A percentile compares a stretch with the other conserved stretches of the same genome.
phyloP scores from a whole-genome alignment of 352 stramenopile species.

The Pythium volutum region DNA sequence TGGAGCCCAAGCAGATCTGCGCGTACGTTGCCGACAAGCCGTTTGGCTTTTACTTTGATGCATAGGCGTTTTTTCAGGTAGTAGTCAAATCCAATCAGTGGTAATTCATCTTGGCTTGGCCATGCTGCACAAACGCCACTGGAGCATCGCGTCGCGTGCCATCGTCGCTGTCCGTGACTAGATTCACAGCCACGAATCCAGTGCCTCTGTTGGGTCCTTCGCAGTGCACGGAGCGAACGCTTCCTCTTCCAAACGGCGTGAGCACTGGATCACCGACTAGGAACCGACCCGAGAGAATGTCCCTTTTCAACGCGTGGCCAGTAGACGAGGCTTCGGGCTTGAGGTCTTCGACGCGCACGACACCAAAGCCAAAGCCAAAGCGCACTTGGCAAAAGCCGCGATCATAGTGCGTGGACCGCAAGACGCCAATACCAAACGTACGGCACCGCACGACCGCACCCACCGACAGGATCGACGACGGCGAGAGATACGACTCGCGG shows the following conservation, averaged over 20 bases:
- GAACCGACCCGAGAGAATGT: conserved; percentile 29
- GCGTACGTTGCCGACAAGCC: conserved; percentile 66
- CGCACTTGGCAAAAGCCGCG: conserved; percentile 56
- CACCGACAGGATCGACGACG: conserved; percentile 40
- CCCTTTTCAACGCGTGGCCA: conserved; percentile 18
- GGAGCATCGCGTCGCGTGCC: background rate
- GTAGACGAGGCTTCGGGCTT: conserved; percentile 35
- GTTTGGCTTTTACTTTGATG: conserved; percentile 57
- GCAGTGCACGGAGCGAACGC: conserved; percentile 2
- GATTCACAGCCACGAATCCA: conserved; percentile 7
- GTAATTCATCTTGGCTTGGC: conserved; percentile 17
- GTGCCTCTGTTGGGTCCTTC: background rate
- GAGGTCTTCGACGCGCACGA: conserved; percentile 55
- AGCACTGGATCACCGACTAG: conserved; percentile 56
- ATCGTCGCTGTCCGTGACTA: conserved; percentile 5
- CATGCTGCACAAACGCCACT: conserved; percentile 19
- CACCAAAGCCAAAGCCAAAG: conserved; percentile 59
- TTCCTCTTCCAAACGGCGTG: conserved; percentile 64
- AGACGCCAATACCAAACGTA: conserved; percentile 53
- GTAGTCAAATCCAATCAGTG: background rate
- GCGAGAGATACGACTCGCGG: conserved; percentile 48
- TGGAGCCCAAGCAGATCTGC: conserved; percentile 73
- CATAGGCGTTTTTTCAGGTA: conserved; percentile 18
- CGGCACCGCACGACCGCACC: conserved; percentile 51
- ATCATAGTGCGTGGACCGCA: conserved; percentile 61